phyloP scores from a whole-genome alignment of 2,329 filamentous ascomycete species.

The Alternaria longipes region DNA sequence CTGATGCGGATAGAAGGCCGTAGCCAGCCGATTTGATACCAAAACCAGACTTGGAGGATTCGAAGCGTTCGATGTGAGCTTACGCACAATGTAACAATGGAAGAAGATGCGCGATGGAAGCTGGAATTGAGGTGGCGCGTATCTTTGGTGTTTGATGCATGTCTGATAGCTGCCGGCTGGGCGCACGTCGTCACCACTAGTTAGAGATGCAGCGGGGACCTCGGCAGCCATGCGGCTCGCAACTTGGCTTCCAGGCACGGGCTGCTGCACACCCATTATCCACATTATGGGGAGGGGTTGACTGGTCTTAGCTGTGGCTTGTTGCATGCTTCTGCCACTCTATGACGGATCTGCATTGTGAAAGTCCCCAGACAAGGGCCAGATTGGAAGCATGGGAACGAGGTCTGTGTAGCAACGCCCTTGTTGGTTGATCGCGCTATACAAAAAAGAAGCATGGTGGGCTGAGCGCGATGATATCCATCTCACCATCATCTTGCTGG shows the following conservation, averaged over 20 bases:
- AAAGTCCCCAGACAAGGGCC: not conserved
- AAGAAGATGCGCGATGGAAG: conserved; percentile 1
- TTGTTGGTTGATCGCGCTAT: too few relatives aligned
- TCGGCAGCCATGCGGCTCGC: conserved; percentile 20
- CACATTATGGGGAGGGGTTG: not conserved
- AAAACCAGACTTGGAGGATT: conserved; percentile 1
- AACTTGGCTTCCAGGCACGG: conserved; percentile 16
- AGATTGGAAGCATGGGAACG: not conserved
- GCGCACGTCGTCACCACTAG: conserved; percentile 18
- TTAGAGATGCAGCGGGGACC: conserved; percentile 11
- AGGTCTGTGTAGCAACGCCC: not conserved
- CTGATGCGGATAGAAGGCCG: conserved; percentile 21
- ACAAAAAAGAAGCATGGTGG: not conserved
- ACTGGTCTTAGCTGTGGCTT: conserved; percentile 3
- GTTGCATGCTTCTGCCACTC: not conserved
- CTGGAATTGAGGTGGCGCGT: conserved; percentile 15
- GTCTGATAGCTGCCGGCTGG: conserved; percentile 14
- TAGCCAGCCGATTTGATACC: conserved; percentile 7
- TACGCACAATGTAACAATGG: conserved; percentile 5
- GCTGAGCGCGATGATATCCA: not conserved
- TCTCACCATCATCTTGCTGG: not conserved
- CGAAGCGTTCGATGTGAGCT: not conserved
- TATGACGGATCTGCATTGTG: not conserved
- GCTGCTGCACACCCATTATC: conserved; percentile 8
- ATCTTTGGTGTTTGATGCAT: conserved; percentile 17